Evolutionary conservation across 495 filamentous ascomycete species (phyloP), one percentile per base, ranked within the genome.

Genomic region (Astrocystis sublimbata): DNA sequence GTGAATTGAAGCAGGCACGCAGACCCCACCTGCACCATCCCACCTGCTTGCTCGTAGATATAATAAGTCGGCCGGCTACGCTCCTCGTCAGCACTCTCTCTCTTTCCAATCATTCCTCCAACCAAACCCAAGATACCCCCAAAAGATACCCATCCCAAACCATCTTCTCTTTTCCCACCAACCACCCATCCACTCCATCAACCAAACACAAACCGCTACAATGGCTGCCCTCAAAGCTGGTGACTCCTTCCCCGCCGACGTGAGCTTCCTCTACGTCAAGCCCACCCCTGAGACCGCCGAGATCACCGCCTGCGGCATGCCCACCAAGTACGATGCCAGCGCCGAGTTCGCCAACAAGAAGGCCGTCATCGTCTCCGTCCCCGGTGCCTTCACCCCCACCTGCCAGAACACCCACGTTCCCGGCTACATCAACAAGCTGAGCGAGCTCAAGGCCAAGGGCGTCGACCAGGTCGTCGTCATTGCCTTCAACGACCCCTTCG

Each of bases 361-460:
- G 78, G 89, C 93, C 60, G 88, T 97, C 67, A 82, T 98, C 68
- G 89, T 97, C 78, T 85, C 91, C 66, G 89, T 96, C 58, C 93
- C 93, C 60, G 93, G 92, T 67, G 93, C 93, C 56, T 98, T 98
- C 87, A 98, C 93, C 41, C 93, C 93, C 40, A 89, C 90, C 68
- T 98, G 93, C 85, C 90, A 91, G 61, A 89, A 86, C 69, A 82
- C 83, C 70, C 93, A 98, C 81, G 82, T 98, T 66, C 89, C 92
- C 42, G 89, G 90, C 62, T 97, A 93, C 85, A 85, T 94, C 64
- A 76, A 83, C 77, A 88, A 92, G 67, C 77, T 90, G 50, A 72
- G 81, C 40, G 78, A 88, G 74, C 81, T 97, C 74, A 88, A 87
- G 78, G 79, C 76, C 63, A 94, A 93, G 83, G 92, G 92, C 65